Evolutionary conservation across 2,329 filamentous ascomycete species (phyloP), one percentile per base, ranked within the genome.

Genomic region (Sporothrix pseudoabietina): DNA sequence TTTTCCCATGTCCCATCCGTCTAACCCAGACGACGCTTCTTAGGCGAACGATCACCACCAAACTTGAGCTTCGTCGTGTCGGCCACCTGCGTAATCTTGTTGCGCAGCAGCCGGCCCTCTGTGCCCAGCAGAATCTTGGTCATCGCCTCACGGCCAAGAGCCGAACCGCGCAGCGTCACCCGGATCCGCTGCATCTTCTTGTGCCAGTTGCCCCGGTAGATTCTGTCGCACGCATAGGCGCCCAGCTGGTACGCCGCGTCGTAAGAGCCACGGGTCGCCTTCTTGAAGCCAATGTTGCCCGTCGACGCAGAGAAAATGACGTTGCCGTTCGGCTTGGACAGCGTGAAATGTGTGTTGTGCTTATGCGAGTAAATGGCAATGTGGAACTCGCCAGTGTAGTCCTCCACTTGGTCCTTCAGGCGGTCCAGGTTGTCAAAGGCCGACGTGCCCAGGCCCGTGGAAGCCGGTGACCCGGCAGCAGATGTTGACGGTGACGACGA

Each of bases 301-400:
- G 10, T 16, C 1, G 92, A 92, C 77, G 97, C 82, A 14, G 91
- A 94, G 76, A 99, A 86, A 76, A 98, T 88, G 39, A 93, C 88
- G 76, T 93, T 88, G 66, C 91, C 87, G 80, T 94, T 90, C 39
- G 96, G 94, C 79, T 91, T 90, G 30, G 94, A 93, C 77, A 98
- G 88, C 1, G 94, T 98, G 78, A 99, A 88, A 82, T 98, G 94
- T 26, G 93, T 96, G 85, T 99, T 99, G 88, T 98, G 96, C 84
- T 94, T 97, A 81, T 92, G 91, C 39, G 92, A 85, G 83, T 90
- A 95, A 81, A 99, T 86, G 84, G 97, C 93, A 76, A 99, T 87
- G 81, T 97, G 94, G 84, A 94, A 94, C 79, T 92, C 88, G 52
- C 84, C 76, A 16, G 81, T 77, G 69, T 73, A 72, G 16, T 84